Conservation (phyloP, 1,284 basidiomycete species). For the Puccinia polysora region DNA sequence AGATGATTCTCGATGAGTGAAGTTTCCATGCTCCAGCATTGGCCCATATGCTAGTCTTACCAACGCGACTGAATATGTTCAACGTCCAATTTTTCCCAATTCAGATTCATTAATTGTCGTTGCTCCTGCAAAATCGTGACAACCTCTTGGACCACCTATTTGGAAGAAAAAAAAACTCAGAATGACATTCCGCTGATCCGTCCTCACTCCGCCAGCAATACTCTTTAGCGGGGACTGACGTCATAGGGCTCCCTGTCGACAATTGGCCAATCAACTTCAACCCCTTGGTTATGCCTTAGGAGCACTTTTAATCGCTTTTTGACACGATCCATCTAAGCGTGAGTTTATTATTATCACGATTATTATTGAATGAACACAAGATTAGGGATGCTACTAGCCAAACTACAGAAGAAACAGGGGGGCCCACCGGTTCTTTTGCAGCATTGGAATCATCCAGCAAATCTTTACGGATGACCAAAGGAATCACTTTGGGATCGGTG, state of each 20-base stretch:
- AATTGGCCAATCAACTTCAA: slow-evolving; percentile 82
- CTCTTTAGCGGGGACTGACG: slow-evolving; percentile 58
- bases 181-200: neutral
- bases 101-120: slow-evolving; percentile 79
- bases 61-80: slow-evolving; percentile 93
- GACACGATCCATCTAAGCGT: slow-evolving; percentile 59
- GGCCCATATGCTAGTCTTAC: slow-evolving; percentile 54
- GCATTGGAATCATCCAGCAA: slow-evolving; percentile 97
- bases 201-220: neutral
- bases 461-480: slow-evolving; percentile 84
- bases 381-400: slow-evolving; percentile 45
- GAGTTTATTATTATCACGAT: neutral
- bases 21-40: no score
- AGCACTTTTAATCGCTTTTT: slow-evolving; percentile 96
- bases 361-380: no score
- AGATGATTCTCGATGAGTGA: no score
- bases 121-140: slow-evolving; percentile 82
- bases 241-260: slow-evolving; percentile 69
- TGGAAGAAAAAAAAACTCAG: neutral
- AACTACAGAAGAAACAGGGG: neutral
- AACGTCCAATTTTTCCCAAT: slow-evolving; percentile 84
- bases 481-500: slow-evolving; percentile 52
- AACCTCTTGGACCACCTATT: slow-evolving; percentile 65
- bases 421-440: slow-evolving; percentile 72
- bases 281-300: slow-evolving; percentile 80